These are phyloP conservation scores for Thuidium tamariscinum DNA, from an alignment of 225 moss, liverwort and hornwort genomes.

Conservation along the genomic window DNA sequence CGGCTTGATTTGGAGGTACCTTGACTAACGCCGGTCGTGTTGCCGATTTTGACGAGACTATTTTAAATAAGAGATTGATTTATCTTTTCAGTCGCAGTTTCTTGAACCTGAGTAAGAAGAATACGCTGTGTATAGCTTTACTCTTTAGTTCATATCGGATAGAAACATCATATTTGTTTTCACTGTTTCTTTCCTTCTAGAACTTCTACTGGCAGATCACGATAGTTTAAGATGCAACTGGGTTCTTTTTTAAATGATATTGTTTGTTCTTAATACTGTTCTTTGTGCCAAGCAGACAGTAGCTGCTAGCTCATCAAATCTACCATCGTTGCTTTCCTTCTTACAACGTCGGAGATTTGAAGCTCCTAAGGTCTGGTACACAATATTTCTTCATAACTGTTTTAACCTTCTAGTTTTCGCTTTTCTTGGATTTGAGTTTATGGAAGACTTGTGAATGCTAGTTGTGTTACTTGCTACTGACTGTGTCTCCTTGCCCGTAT, in stretches of 20 bases:
- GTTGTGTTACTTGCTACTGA: not conserved
- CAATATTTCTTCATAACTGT: not conserved
- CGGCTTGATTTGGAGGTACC: conserved; percentile 84
- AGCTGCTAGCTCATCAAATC: conserved; percentile 85
- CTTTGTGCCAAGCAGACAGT: conserved; percentile 53
- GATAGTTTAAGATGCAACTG: not conserved
- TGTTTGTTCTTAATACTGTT: not conserved
- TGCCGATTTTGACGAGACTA: not conserved
- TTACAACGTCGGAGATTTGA: conserved; percentile 81
- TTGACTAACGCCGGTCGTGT: not conserved
- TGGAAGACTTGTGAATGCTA: not conserved
- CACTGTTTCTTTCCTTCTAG: not conserved
- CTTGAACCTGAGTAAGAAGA: not conserved
- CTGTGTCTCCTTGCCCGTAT: not conserved
- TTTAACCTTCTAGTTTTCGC: not conserved
- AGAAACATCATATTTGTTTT: not conserved
- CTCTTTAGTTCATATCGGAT: not conserved
- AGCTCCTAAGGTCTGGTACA: conserved; percentile 49
- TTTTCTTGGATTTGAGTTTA: not conserved
- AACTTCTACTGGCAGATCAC: not conserved
- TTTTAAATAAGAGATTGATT: not conserved
- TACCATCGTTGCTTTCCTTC: conserved; percentile 67
- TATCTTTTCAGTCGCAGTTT: not conserved
- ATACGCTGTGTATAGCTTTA: not conserved
- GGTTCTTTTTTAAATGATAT: too few species aligned